Conservation (phyloP, 2,329 filamentous ascomycete genomes). For the Clonostachys solani region DNA sequence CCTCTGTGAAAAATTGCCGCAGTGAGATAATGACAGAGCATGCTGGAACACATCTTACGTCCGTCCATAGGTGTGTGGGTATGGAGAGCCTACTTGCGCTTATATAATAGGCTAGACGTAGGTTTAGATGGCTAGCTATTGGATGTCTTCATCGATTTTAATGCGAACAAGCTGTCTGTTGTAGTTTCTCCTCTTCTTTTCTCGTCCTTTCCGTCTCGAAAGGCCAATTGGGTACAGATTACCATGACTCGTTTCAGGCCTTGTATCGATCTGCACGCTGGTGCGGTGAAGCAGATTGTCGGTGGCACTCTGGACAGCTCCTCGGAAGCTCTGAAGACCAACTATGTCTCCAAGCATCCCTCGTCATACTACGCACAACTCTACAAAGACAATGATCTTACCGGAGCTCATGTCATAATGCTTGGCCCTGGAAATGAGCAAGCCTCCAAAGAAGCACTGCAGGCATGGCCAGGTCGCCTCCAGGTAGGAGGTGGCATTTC, state of each 20-base stretch:
- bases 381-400: constrained; percentile 70
- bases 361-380: constrained; percentile 76
- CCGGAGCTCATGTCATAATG: constrained; percentile 94
- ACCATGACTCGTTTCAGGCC: constrained; percentile 89
- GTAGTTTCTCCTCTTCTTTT: too few species aligned
- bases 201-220: too few species aligned
- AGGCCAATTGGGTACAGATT: too few species aligned
- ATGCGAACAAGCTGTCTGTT: too few species aligned
- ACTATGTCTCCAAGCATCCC: constrained; percentile 83
- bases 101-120: too few species aligned
- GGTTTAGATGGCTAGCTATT: too few species aligned
- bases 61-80: too few species aligned
- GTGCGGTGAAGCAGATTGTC: constrained; percentile 97
- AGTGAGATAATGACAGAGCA: too few species aligned
- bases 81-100: too few species aligned
- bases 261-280: constrained; percentile 96
- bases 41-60: too few species aligned
- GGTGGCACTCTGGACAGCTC: constrained; percentile 80
- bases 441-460: constrained; percentile 73
- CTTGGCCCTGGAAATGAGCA: constrained; percentile 82
- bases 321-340: constrained; percentile 71
- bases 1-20: too few species aligned
- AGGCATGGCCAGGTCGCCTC: constrained; percentile 72
- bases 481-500: constrained; percentile 95
- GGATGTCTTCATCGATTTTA: too few species aligned